A percentile compares a stretch with the other conserved stretches of the same genome.
phyloP scores from a whole-genome alignment of 805 yeast species.

The Candida saitoana region DNA sequence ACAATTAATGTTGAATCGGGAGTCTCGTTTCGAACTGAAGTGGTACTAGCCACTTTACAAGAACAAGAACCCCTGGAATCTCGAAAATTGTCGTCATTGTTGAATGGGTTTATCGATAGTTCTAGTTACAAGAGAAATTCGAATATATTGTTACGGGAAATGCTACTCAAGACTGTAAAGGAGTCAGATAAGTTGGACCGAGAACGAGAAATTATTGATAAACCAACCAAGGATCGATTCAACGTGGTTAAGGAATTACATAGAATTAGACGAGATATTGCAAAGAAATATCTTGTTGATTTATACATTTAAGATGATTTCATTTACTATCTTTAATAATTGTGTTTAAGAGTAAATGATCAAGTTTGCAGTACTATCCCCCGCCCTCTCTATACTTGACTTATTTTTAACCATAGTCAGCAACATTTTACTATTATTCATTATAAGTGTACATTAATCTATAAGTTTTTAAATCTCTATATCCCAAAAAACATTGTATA shows the following conservation, averaged over 20 bases:
- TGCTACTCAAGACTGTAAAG: constrained; percentile 25
- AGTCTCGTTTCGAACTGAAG: constrained; percentile 68
- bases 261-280: constrained; percentile 23
- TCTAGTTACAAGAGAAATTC: constrained; percentile 29
- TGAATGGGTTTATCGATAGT: constrained; percentile 51
- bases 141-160: constrained; percentile 23
- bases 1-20: constrained; percentile 50
- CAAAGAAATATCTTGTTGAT: constrained; percentile 11
- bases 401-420: too few species aligned
- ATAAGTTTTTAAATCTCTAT: too few species aligned
- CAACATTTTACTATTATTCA: too few species aligned
- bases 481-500: too few species aligned
- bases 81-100: constrained; percentile 29
- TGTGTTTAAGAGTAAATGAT: too few species aligned
- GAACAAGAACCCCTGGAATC: constrained; percentile 28
- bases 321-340: background rate
- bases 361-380: too few species aligned
- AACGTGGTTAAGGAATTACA: constrained; percentile 21
- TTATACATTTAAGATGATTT: background rate
- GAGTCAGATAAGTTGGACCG: constrained; percentile 17
- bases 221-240: constrained; percentile 13
- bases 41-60: constrained; percentile 64
- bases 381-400: too few species aligned
- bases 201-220: constrained; percentile 14
- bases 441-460: too few species aligned